Conservation (phyloP, 139 green algal species). For the Coelastrella sp. region DNA sequence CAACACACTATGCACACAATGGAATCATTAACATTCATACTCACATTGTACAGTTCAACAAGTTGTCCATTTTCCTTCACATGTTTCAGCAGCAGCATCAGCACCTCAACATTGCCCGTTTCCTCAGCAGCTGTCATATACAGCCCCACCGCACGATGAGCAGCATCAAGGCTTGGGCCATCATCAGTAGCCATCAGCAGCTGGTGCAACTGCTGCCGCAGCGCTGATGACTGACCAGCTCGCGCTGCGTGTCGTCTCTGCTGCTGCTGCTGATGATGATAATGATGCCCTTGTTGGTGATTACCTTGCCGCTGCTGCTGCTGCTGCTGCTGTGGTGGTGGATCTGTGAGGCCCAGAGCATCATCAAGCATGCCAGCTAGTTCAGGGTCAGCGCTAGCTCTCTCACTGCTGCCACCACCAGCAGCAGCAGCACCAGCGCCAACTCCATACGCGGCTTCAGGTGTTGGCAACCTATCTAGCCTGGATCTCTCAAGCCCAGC, state of each 20-base stretch:
- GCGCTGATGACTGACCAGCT: not conserved
- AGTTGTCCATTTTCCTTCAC: not conserved
- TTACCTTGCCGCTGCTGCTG: not conserved
- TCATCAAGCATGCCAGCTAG: not conserved
- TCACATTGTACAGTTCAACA: too few species aligned
- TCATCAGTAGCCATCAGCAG: not conserved
- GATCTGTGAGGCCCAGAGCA: not conserved
- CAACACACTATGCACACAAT: too few species aligned
- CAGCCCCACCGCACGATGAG: constrained; percentile 9
- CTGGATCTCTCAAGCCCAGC: not conserved
- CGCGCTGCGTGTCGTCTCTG: not conserved
- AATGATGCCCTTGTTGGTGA: not conserved
- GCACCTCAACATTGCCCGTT: not conserved
- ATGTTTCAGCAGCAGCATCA: not conserved
- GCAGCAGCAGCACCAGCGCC: not conserved
- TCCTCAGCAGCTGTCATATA: constrained; percentile 15
- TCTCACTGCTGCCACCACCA: not conserved
- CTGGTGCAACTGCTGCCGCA: not conserved
- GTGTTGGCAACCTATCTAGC: too few species aligned
- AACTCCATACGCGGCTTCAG: not conserved
- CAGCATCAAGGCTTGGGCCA: not conserved
- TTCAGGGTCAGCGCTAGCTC: constrained; percentile 4
- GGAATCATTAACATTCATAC: too few species aligned
- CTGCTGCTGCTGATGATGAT: not conserved
- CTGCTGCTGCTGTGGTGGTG: not conserved